Evolutionary conservation across 305 asterid genomes (phyloP), one percentile per base, ranked within the genome.

Genomic region (Fraxinus baroniana): DNA sequence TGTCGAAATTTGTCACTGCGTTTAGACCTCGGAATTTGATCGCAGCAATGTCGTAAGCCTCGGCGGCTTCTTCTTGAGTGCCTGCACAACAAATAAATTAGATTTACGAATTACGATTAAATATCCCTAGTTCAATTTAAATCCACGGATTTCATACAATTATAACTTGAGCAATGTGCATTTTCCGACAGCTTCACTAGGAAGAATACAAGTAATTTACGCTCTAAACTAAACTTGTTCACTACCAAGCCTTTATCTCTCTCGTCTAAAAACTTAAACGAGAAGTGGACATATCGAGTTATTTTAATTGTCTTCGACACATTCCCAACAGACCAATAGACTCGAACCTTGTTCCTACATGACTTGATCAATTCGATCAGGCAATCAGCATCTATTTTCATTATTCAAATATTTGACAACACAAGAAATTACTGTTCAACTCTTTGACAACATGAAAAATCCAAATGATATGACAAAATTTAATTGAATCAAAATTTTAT

Each of bases 61-160:
- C 98, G 0, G 97, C 97, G 1, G 97, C 98, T 89, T 94, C 97
- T 81, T 94, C 98, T 72, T 93, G 97, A 1, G 98, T 94, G 79
- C 94, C 98, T 94, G 52, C 35, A 28, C 37, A 5, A 66, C 28
- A 66, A 66, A 66, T 66, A 9, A 64, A 44, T 64, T 17, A 57
- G 10, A 57, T 57, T 1, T 18, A 17, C 68, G 26, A 57, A 5
- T 57, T 57, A n/a, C 12, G n/a, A 55, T 55, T 24, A 55, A n/a
- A n/a, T 1, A 17, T 57, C 9, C 22, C 22, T 18, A 57, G 68
- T 57, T 12, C 55, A 44, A 44, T 44, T 44, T 10, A 44, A 44
- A 3, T 44, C 55, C 55, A 12, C 55, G n/a, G 55, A 44, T 44
- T 44, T 44, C 55, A 44, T 12, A 12, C n/a, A 44, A 3, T 44